Conservation (phyloP, 345 rosid species). For the Acer negundo region DNA sequence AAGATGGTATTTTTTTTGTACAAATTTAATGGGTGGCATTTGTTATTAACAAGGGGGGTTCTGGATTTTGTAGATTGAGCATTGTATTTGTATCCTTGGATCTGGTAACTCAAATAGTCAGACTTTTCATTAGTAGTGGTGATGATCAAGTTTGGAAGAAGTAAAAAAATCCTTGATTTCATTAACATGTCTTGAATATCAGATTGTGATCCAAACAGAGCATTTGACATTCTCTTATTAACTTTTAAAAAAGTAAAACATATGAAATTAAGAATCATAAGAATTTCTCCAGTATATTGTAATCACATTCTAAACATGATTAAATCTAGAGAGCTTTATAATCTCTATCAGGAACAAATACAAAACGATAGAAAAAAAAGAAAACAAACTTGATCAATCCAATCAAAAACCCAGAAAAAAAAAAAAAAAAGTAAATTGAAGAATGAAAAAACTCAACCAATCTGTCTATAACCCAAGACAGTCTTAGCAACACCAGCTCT, state of each 20-base stretch:
- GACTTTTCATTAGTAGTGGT: no score
- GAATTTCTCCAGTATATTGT: not conserved
- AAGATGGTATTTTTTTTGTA: constrained; percentile 19
- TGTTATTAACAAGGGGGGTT: not conserved
- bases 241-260: no score
- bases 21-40: constrained; percentile 18
- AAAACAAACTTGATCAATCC: not conserved
- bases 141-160: no score
- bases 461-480: constrained; percentile 49
- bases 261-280: not conserved
- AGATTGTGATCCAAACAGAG: no score
- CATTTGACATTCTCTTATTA: no score
- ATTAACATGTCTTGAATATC: no score
- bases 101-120: no score
- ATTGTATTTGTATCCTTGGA: no score
- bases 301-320: constrained; percentile 17
- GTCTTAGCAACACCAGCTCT: constrained; percentile 36
- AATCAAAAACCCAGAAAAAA: not conserved
- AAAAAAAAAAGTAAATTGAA: not conserved
- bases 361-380: not conserved
- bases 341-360: not conserved
- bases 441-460: constrained; percentile 6
- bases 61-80: no score
- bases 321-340: constrained; percentile 22
- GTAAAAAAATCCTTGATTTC: no score